phyloP scores from a whole-genome alignment of 2,329 filamentous ascomycete genomes.

The Colletotrichum navitas region DNA sequence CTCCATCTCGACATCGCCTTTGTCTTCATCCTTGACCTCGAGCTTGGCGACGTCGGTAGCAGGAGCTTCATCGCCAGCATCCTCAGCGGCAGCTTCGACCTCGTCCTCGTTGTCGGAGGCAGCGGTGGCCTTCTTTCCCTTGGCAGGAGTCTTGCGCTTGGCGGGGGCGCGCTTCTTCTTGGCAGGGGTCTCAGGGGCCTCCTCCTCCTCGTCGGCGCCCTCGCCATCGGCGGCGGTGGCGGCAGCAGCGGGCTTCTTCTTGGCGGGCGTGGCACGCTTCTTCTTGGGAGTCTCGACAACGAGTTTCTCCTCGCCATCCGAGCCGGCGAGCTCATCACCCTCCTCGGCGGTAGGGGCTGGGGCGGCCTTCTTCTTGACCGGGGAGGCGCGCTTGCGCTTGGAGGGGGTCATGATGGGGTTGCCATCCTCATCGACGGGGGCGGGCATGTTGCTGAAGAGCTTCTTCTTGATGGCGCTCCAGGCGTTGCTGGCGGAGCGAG shows the following conservation, averaged over 20 bases:
- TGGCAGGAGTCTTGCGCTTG: constrained; percentile 25
- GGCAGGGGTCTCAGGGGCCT: constrained; percentile 21
- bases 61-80: constrained; percentile 13
- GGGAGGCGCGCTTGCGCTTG: constrained; percentile 33
- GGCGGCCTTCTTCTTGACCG: constrained; percentile 26
- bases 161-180: constrained; percentile 35
- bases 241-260: constrained; percentile 23
- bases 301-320: constrained; percentile 33
- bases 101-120: constrained; percentile 24
- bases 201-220: constrained; percentile 11
- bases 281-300: constrained; percentile 38
- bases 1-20: constrained; percentile 24
- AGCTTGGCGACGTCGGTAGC: constrained; percentile 35
- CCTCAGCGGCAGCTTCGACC: constrained; percentile 9
- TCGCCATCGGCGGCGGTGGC: constrained; percentile 9
- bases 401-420: constrained; percentile 24
- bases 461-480: constrained; percentile 48
- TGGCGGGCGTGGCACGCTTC: constrained; percentile 1
- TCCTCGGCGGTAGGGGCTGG: not conserved
- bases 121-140: constrained; percentile 25
- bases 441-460: constrained; percentile 39
- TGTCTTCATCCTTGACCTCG: constrained; percentile 23
- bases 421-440: constrained; percentile 24
- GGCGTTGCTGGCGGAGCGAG: constrained; percentile 45
- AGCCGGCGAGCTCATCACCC: constrained; percentile 1